Evolutionary conservation across 805 yeast genomes (phyloP), one percentile per base, ranked within the genome.

Genomic region (Lachancea meyersii): DNA sequence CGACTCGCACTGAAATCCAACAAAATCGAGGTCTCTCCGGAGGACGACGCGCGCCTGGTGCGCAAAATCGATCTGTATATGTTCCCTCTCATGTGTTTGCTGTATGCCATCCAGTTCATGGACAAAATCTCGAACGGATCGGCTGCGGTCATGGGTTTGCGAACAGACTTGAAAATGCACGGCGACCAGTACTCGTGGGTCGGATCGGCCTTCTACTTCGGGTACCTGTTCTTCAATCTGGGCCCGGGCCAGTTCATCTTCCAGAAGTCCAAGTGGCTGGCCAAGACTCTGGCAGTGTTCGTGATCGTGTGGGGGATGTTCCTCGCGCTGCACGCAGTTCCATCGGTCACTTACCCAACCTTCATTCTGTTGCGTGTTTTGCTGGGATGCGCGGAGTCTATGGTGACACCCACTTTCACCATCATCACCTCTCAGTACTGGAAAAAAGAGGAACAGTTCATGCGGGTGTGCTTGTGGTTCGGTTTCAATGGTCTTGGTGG

Each of bases 271-370:
- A 82, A 81, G 2, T 46, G 54, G 31, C 68, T 82, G 48, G 71
- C 79, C 4, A 77, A 75, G 49, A 61, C 77, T 3, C 66, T 73
- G 3, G 64, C 76, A 8, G 47, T 59, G 1, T 71, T 72, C 46
- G 71, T 81, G 31, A 53, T 78, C n/a, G 33, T 75, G 0, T 82
- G 89, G 88, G 87, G 87, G 18, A 52, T 57, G 23, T 57, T 78
- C n/a, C 60, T 79, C 27, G 66, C 75, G 28, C 63, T 76, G n/a
- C 77, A 74, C 47, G 71, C 82, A 1, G 74, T 71, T 1, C 72
- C 80, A 2, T 55, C 67, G 31, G 48, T 57, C n/a, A 61, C 55
- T 24, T 75, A 67, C 47, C 63, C 72, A 7, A 72, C 77, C 0
- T 67, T 76, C 40, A 50, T 75, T 21, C 66, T 71, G 7, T 57